phyloP scores from a whole-genome alignment of 345 rosid genomes.

The Melaleuca quinquenervia region DNA sequence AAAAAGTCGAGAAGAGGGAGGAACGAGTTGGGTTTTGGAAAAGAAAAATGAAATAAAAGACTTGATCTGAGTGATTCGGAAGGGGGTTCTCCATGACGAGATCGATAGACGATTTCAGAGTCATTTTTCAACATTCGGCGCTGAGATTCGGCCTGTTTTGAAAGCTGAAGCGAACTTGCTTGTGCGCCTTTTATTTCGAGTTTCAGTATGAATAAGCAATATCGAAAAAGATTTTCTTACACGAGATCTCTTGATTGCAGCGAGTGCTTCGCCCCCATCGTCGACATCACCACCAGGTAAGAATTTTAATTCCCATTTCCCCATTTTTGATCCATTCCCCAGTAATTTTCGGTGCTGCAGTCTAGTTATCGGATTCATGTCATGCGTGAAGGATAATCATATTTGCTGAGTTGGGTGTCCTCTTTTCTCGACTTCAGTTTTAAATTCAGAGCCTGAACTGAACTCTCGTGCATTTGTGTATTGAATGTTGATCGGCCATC shows the following conservation, averaged over 20 bases:
- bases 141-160: not conserved
- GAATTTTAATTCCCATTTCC: not conserved
- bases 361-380: no score
- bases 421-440: not conserved
- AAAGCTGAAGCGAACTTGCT: not conserved
- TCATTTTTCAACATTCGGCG: not conserved
- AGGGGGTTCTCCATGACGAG: not conserved
- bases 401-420: no score
- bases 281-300: constrained; percentile 6
- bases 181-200: not conserved
- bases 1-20: not conserved
- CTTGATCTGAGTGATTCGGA: not conserved
- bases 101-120: not conserved
- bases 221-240: not conserved
- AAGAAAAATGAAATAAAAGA: not conserved
- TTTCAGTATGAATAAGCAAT: not conserved
- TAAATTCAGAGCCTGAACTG: not conserved
- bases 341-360: not conserved
- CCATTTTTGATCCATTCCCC: not conserved
- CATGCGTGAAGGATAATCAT: no score
- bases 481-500: not conserved
- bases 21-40: not conserved
- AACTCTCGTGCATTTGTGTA: not conserved
- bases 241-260: not conserved
- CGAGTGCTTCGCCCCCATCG: not conserved